These are phyloP conservation scores for Ogataea parapolymorpha DNA, from an alignment of 805 yeast genomes.

Conservation along the genomic window DNA sequence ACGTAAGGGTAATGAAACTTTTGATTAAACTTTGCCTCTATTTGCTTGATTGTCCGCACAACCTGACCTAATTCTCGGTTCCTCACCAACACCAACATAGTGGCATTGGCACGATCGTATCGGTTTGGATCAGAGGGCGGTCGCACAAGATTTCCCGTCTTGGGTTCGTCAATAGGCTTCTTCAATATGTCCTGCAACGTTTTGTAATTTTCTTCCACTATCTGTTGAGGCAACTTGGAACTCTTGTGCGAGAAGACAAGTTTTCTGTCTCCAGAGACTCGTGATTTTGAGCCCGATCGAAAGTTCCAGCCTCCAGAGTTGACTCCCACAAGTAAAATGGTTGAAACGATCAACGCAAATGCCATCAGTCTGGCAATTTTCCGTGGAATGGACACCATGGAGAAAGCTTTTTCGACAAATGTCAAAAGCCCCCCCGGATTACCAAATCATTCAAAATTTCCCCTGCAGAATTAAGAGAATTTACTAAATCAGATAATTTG, in stretches of 20 bases:
- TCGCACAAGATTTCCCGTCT: constrained; percentile 33
- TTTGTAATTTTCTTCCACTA: constrained; percentile 37
- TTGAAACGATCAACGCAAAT: constrained; percentile 7
- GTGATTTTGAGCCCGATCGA: not conserved
- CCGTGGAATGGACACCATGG: constrained; percentile 12
- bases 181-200: constrained; percentile 37
- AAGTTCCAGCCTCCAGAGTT: constrained; percentile 2
- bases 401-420: not conserved
- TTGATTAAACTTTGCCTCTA: constrained; percentile 63
- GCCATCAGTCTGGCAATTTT: constrained; percentile 10
- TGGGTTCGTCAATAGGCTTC: constrained; percentile 46
- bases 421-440: constrained; percentile 10
- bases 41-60: constrained; percentile 49
- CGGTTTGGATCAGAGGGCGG: constrained; percentile 24
- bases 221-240: constrained; percentile 24
- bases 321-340: constrained; percentile 7
- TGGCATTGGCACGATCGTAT: constrained; percentile 62
- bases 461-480: constrained; percentile 3
- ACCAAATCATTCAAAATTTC: constrained; percentile 2
- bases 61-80: constrained; percentile 56
- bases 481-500: not conserved
- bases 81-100: constrained; percentile 69
- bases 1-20: constrained; percentile 81
- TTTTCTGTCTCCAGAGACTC: not conserved
- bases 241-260: constrained; percentile 1